phyloP scores from a whole-genome alignment of 345 rosid genomes.

The Boechera divaricarpa region DNA sequence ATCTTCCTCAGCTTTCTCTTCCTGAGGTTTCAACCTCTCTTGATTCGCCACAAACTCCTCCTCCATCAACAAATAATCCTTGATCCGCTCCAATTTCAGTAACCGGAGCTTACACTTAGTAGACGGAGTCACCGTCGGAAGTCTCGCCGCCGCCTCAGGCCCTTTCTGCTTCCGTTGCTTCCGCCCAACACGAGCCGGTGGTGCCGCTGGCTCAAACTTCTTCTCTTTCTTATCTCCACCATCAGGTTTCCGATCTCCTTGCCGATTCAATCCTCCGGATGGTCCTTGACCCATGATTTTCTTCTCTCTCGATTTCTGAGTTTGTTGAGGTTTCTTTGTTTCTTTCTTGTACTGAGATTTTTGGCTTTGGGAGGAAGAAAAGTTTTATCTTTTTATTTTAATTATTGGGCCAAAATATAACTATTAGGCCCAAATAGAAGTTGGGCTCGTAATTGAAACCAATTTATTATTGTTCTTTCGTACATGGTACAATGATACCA shows the following conservation, averaged over 20 bases:
- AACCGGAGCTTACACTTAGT: constrained; percentile 86
- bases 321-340: constrained; percentile 1
- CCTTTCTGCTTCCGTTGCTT: constrained; percentile 94
- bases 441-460: not conserved
- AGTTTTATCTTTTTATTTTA: not conserved
- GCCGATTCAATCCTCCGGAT: constrained; percentile 81
- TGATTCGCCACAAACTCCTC: constrained; percentile 95
- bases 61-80: constrained; percentile 92
- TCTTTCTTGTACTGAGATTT: constrained; percentile 21
- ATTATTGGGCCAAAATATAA: constrained; percentile 1
- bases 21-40: constrained; percentile 91
- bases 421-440: not conserved
- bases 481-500: not conserved
- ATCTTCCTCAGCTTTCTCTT: constrained; percentile 96
- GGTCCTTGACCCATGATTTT: constrained; percentile 90
- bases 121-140: constrained; percentile 82
- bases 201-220: constrained; percentile 92
- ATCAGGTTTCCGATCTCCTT: constrained; percentile 78
- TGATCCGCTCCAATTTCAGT: constrained; percentile 81
- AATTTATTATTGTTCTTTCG: not conserved
- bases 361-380: constrained; percentile 47
- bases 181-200: constrained; percentile 88
- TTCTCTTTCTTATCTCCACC: constrained; percentile 88
- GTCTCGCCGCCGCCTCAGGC: constrained; percentile 87
- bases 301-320: constrained; percentile 17